Conservation (phyloP, 192 early-diverging fungal species). For the Coemansia sp. region DNA sequence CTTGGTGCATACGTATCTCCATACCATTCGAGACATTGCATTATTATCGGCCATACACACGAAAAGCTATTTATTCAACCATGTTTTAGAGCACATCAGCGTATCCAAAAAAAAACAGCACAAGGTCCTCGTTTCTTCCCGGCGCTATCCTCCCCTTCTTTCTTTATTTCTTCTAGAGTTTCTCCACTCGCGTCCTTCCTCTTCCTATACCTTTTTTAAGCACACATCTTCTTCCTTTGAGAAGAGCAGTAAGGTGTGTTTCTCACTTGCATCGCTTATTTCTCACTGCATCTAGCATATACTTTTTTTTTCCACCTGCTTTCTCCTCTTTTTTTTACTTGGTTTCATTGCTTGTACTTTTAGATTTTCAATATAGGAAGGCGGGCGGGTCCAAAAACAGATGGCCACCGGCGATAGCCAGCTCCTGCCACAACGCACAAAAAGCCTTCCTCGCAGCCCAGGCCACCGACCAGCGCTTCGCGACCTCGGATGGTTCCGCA, state of each 20-base stretch:
- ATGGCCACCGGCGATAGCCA: conserved; percentile 7
- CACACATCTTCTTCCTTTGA: too few species aligned
- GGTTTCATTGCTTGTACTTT: background rate
- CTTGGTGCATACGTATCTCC: background rate
- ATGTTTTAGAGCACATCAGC: too few species aligned
- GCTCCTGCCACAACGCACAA: conserved; percentile 6
- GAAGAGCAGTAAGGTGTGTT: too few species aligned
- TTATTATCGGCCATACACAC: too few species aligned
- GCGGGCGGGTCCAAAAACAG: background rate
- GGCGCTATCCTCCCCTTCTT: background rate
- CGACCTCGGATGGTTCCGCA: conserved; percentile 16
- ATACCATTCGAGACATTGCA: too few species aligned
- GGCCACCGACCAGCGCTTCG: conserved; percentile 5
- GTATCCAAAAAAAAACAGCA: too few species aligned
- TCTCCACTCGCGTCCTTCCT: background rate
- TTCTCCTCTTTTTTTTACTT: background rate
- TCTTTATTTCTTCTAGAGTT: background rate
- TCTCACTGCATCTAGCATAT: too few species aligned
- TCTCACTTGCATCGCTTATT: too few species aligned
- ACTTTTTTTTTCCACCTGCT: background rate
- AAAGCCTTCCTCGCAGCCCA: background rate
- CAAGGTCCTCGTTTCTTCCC: too few species aligned
- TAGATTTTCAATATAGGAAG: background rate
- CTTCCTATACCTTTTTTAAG: background rate
- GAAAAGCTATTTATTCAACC: too few species aligned